Base-by-base conservation (phyloP, 1,284 basidiomycete species). In the Wallemia mellicola region DNA sequence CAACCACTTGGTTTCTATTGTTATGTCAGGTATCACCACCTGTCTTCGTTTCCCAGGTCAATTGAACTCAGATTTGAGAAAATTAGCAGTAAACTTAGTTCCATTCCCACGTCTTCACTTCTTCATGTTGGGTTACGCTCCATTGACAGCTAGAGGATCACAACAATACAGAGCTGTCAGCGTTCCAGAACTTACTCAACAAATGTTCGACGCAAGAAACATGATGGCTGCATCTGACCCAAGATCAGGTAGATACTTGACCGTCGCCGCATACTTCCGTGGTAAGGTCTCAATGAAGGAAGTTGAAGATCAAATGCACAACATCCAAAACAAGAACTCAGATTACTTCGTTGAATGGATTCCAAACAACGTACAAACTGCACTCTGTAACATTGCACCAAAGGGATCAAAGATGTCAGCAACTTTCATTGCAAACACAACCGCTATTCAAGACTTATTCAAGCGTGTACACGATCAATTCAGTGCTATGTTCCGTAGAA, bases 271-370 rank as follows among this genome's bases (percentile, higher is more conserved):
- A 64, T 82, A 94, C 71, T 99, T 94, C 86, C 86, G 94, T 72
- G 92, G 92, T 67, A 91, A 91, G 74, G 88, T 95, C 61, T 87
- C 88, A 28, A 94, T 95, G 88, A 92, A 91, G 75, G 92, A 98
- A 70, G 86, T 96, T 62, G 91, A 98, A 75, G 92, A 96, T 63
- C 84, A 92, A 71, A 92, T 95, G 86, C 85, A 92, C 73, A 84
- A 83, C 66, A 86, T 95, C 56, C 89, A 95, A 76, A 85, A 78
- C 77, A 95, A 94, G 80, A 94, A 94, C 77, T 84, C 85, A 28
- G 82, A 84, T 19, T 92, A 91, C 78, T 95, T 96, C 68, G 91
- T 95, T 67, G 89, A 94, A 74, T 95, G 91, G 92, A 96, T 94
- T 66, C 89, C 89, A 65, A 91, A 91, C 80, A 95, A 95, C 71